Evolutionary conservation across 257 asterid genomes (phyloP).

Genomic region (Fraxinus excelsior): DNA sequence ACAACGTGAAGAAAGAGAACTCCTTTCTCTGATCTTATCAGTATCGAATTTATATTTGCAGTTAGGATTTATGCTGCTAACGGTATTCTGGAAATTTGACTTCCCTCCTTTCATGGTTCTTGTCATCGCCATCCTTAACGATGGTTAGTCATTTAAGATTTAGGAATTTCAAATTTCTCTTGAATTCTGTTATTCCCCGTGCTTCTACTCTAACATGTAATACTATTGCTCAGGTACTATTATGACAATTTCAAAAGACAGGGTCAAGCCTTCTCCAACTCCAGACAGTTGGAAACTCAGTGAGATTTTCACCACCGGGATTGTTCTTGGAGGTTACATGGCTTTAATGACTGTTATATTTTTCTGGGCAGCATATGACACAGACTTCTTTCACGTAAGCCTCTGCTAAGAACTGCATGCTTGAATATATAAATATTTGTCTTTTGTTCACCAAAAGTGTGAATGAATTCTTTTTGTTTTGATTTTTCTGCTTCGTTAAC

Average conservation of each 20-base stretch:
- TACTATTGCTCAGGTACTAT: conserved; percentile 49
- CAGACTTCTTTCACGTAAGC: conserved; percentile 51
- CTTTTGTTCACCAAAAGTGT: too few relatives aligned
- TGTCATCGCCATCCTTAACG: conserved; percentile 70
- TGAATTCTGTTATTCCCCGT: not conserved
- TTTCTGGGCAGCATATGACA: conserved; percentile 36
- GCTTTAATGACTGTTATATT: conserved; percentile 49
- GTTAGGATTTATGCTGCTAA: conserved; percentile 67
- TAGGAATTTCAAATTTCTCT: not conserved
- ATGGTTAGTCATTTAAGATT: conserved; percentile 38
- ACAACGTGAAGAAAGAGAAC: not conserved
- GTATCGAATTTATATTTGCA: conserved; percentile 24
- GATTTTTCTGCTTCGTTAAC: not conserved
- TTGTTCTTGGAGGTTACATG: conserved; percentile 58
- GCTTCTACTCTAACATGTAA: not conserved
- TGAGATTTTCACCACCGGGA: conserved; percentile 63
- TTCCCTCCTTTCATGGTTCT: conserved; percentile 80
- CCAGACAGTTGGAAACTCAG: conserved; percentile 68
- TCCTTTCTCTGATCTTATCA: not conserved
- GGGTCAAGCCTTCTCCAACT: conserved; percentile 66
- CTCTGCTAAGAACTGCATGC: not conserved
- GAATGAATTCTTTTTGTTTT: not conserved
- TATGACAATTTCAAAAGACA: conserved; percentile 66
- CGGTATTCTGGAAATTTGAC: conserved; percentile 62
- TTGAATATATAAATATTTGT: too few relatives aligned